These are phyloP conservation scores for Penicillium sp. DNA, from an alignment of 2,329 filamentous ascomycete genomes.

Conservation along the genomic window DNA sequence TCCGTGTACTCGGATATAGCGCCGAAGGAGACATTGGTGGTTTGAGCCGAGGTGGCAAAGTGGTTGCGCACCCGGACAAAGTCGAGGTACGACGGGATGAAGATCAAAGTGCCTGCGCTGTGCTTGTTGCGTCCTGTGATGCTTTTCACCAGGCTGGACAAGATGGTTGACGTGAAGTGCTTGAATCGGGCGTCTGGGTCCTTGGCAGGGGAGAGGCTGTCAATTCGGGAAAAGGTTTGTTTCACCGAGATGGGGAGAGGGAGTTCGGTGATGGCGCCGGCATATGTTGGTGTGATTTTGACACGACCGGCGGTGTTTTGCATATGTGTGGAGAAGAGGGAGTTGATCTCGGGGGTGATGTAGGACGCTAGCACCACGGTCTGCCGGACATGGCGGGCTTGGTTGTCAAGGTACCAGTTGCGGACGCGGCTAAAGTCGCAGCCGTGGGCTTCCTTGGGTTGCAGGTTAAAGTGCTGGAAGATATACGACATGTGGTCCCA, in stretches of 20 bases:
- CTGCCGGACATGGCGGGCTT: constrained; percentile 75
- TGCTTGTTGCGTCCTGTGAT: constrained; percentile 41
- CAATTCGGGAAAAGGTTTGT: constrained; percentile 87
- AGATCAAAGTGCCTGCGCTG: constrained; percentile 69
- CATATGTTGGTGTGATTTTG: constrained; percentile 65
- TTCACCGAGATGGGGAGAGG: constrained; percentile 59
- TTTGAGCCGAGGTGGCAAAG: constrained; percentile 65
- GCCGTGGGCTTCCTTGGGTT: constrained; percentile 82
- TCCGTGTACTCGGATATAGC: constrained; percentile 84
- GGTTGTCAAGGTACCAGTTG: constrained; percentile 86
- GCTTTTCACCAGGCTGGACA: constrained; percentile 68
- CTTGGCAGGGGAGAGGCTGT: constrained; percentile 60
- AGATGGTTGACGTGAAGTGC: constrained; percentile 77
- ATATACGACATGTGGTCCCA: constrained; percentile 95
- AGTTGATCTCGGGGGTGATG: constrained; percentile 81
- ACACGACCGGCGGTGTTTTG: constrained; percentile 75
- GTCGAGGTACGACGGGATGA: constrained; percentile 89
- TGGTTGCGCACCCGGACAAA: constrained; percentile 91
- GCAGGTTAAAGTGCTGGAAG: constrained; percentile 83
- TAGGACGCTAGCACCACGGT: constrained; percentile 77
- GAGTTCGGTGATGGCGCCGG: constrained; percentile 67
- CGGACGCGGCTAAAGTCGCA: constrained; percentile 90
- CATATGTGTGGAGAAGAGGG: constrained; percentile 69
- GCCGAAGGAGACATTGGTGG: constrained; percentile 63
- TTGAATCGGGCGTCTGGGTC: constrained; percentile 88